Base-by-base conservation (phyloP, 257 asterid genomes). In the Primulina eburnea region DNA sequence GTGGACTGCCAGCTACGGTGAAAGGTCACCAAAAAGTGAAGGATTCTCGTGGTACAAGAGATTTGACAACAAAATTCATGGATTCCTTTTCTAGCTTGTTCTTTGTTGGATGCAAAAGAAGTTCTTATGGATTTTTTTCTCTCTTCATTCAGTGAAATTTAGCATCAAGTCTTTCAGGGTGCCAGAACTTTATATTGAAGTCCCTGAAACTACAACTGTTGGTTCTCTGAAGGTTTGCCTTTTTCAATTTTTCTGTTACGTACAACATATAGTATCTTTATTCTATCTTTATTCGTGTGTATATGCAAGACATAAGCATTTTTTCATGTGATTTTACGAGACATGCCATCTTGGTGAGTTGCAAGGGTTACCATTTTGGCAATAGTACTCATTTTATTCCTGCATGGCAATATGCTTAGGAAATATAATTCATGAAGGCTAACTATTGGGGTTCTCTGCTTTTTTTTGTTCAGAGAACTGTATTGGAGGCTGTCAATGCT, bases 131-230 rank as follows among this genome's bases (percentile, higher is more conserved):
- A 21, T 14, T 33, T 38, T 60, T 24, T 72, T 73, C 4, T 77
- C 66, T 76, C 10, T 40, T 76, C 62, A 55, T 69, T 69, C 95
- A 94, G 99, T 94, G 78, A 86, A 80, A 81, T 76, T 94, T 62
- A 89, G 95, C 83, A 94, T 94, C 43, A 91, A 91, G 83, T 88
- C 99, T 62, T 94, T 94, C 80, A 87, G 75, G 88, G 92, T 94
- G 78, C 99, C 99, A 14, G 99, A 94, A 81, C 90, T 94, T 69
- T 88, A 84, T 74, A 77, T 94, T 26, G 99, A 94, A 87, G 95
- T 94, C 79, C 92, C 99, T 61, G 97, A 94, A 84, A 86, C 83
- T 64, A 90, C 89, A 52, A 94, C 93, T 37, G 87, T 94, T 67
- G 97, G 97, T 76, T 88, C 96, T 32, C 84, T 94, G 69, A 94